phyloP scores from a whole-genome alignment of 768 basidiomycete genomes.

The Obba rivulosa region DNA sequence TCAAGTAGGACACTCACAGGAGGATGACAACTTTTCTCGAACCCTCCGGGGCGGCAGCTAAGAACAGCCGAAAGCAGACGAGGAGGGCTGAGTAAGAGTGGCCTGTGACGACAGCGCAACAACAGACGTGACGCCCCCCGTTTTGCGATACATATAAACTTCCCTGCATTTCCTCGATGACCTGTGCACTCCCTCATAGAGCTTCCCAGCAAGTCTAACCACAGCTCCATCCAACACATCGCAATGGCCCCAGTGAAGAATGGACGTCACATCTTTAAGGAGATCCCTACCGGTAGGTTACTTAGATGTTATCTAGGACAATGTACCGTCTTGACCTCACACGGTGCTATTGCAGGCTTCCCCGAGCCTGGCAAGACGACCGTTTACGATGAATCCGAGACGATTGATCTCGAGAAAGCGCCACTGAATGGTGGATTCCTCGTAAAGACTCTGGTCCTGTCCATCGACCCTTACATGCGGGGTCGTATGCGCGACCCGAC shows the following conservation, averaged over 20 bases:
- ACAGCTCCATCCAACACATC: neutral
- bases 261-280: slow-evolving; percentile 24
- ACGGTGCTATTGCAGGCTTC: slow-evolving; percentile 11
- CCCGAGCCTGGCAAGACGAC: slow-evolving; percentile 26
- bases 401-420: slow-evolving; percentile 22
- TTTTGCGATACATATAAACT: too few species aligned
- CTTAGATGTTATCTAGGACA: too few species aligned
- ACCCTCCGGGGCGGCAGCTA: too few species aligned
- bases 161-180: too few species aligned
- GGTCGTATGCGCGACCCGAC: slow-evolving; percentile 7
- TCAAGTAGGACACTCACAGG: too few species aligned
- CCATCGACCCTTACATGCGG: slow-evolving; percentile 16
- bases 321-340: too few species aligned
- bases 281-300: slow-evolving; percentile 22
- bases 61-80: too few species aligned
- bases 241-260: slow-evolving; percentile 24
- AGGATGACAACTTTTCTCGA: too few species aligned
- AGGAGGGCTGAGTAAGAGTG: slow-evolving; percentile 3
- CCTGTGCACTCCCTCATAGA: too few species aligned
- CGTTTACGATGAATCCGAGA: slow-evolving; percentile 21
- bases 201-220: neutral
- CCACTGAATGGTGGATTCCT: slow-evolving; percentile 24
- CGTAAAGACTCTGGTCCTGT: slow-evolving; percentile 22
- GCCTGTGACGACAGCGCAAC: too few species aligned
- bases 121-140: too few species aligned